A percentile compares a stretch with the other conserved stretches of the same genome.
Conservation (phyloP, 345 rosid species). For the Brassica rapa region DNA sequence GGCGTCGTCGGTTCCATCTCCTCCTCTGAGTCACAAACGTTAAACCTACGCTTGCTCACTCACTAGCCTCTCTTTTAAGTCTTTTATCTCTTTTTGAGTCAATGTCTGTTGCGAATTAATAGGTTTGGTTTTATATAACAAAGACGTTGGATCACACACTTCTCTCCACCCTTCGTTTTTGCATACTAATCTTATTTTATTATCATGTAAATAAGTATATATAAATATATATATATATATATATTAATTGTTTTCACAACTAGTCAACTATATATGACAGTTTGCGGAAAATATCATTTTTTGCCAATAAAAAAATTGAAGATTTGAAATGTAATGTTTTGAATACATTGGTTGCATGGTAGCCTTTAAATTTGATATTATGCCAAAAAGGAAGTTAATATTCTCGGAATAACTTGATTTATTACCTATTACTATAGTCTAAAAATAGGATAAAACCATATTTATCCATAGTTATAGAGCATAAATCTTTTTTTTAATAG, state of each 20-base stretch:
- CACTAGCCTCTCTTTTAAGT: neutral
- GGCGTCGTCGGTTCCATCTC: conserved; percentile 59
- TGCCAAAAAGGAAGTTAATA: neutral
- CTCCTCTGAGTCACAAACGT: neutral
- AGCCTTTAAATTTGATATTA: neutral
- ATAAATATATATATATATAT: neutral
- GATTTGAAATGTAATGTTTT: neutral
- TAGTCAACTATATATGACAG: neutral
- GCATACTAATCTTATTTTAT: neutral
- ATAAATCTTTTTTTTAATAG: neutral
- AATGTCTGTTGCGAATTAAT: conserved; percentile 22
- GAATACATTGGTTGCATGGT: neutral
- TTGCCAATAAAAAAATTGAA: neutral
- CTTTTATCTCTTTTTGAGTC: conserved; percentile 2
- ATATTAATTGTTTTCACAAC: neutral
- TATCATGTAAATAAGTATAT: neutral
- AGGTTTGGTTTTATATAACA: conserved; percentile 33
- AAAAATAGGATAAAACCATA: neutral
- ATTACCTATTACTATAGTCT: neutral
- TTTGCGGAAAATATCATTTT: neutral
- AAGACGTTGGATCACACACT: conserved; percentile 36
- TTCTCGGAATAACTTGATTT: neutral
- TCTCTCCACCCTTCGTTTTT: conserved; percentile 3
- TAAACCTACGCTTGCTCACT: neutral
- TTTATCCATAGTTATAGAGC: neutral